Percentiles rank a stretch among this genome's conserved stretches.
These are phyloP conservation scores for Aspergillus sp. DNA, from an alignment of 2,329 filamentous ascomycete genomes.

Conservation along the genomic window DNA sequence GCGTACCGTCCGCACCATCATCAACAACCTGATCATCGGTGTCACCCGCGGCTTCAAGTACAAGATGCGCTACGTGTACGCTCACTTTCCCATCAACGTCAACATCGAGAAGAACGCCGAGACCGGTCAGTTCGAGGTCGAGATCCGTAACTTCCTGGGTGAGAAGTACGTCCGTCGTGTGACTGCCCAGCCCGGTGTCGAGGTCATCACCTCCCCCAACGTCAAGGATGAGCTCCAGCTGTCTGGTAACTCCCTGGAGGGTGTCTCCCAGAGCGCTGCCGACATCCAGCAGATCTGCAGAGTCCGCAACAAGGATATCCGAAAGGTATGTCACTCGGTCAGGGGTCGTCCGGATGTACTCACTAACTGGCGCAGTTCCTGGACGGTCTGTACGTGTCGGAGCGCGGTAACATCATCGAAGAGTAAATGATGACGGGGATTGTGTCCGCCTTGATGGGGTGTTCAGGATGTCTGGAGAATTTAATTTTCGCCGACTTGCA, in stretches of 20 bases:
- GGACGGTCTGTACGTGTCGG: slow-evolving; percentile 99
- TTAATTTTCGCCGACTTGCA: slow-evolving; percentile 40
- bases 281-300: slow-evolving; percentile 99
- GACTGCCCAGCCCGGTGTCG: slow-evolving; percentile 83
- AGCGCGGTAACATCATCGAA: slow-evolving; percentile 91
- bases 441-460: slow-evolving; percentile 31
- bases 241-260: slow-evolving; percentile 91
- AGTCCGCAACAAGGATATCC: slow-evolving; percentile 99
- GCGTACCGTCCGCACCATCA: slow-evolving; percentile 94
- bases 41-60: slow-evolving; percentile 99
- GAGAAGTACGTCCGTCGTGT: slow-evolving; percentile 98
- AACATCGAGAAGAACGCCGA: slow-evolving; percentile 96
- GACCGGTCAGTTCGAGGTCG: slow-evolving; percentile 82
- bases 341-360: background rate
- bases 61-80: slow-evolving; percentile 99
- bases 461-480: slow-evolving; percentile 36
- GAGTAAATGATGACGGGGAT: slow-evolving; percentile 38
- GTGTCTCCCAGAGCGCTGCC: slow-evolving; percentile 95
- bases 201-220: slow-evolving; percentile 83
- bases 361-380: slow-evolving; percentile 66
- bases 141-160: slow-evolving; percentile 99
- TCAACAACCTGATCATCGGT: slow-evolving; percentile 98
- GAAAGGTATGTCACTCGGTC: slow-evolving; percentile 65
- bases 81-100: slow-evolving; percentile 99
- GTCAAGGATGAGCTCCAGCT: slow-evolving; percentile 98